These are phyloP conservation scores for Geranium incanum DNA, from an alignment of 441 rosid species.

Conservation along the genomic window DNA sequence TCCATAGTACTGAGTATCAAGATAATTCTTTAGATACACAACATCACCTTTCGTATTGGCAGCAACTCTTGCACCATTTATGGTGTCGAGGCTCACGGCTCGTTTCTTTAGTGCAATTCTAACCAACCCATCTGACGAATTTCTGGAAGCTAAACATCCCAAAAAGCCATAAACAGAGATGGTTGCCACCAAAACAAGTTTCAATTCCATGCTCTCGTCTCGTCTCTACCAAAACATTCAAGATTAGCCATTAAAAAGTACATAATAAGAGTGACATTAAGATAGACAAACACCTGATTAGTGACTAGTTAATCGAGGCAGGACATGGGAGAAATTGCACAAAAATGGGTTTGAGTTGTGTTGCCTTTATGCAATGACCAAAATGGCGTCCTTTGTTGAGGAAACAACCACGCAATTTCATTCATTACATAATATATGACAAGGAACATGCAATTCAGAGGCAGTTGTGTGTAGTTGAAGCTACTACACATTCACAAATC, in stretches of 20 bases:
- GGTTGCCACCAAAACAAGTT: slow-evolving; percentile 26
- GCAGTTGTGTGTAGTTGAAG: neutral
- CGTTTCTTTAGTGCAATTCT: slow-evolving; percentile 44
- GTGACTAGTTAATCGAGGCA: neutral
- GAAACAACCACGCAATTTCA: neutral
- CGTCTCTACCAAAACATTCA: slow-evolving; percentile 5
- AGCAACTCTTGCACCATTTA: slow-evolving; percentile 22
- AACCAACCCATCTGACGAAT: slow-evolving; percentile 30
- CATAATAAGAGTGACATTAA: too few relatives aligned
- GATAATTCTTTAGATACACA: slow-evolving; percentile 60
- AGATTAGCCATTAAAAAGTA: too few relatives aligned
- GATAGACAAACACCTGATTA: neutral
- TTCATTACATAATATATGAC: too few relatives aligned
- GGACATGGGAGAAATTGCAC: neutral
- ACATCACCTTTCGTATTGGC: slow-evolving; percentile 25
- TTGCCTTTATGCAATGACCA: neutral
- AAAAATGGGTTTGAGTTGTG: neutral
- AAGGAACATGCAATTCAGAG: neutral
- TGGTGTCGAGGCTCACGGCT: slow-evolving; percentile 30
- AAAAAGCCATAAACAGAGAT: slow-evolving; percentile 29
- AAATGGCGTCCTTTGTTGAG: neutral
- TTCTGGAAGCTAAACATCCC: slow-evolving; percentile 20
- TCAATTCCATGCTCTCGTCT: slow-evolving; percentile 21
- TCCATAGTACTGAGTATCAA: slow-evolving; percentile 75
- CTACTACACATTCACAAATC: neutral